phyloP scores from a whole-genome alignment of 768 basidiomycete species.

The Suillus decipiens region DNA sequence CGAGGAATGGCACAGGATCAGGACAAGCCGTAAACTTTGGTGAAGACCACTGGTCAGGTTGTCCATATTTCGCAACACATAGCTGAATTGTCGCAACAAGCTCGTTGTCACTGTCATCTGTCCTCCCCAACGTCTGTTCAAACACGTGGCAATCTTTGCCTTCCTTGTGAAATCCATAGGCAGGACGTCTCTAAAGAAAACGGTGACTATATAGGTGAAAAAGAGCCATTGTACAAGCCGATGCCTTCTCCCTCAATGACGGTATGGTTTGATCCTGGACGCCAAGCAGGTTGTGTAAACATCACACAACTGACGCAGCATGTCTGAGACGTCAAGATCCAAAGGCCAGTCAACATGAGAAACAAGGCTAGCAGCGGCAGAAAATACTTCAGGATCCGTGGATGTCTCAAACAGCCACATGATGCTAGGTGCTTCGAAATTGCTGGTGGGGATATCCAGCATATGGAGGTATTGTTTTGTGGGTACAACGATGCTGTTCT shows the following conservation, averaged over 20 bases:
- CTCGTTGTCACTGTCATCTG: no score
- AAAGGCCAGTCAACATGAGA: neutral
- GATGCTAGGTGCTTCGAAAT: neutral
- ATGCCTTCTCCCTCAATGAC: neutral
- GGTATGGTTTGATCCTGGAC: neutral
- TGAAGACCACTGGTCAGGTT: neutral
- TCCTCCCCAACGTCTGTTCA: no score
- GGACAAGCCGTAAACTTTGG: neutral
- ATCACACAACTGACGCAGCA: neutral
- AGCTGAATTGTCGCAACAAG: neutral
- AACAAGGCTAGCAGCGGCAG: neutral
- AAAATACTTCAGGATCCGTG: constrained; percentile 16
- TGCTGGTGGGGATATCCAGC: neutral
- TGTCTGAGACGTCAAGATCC: neutral
- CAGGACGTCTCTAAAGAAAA: neutral
- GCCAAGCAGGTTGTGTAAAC: neutral
- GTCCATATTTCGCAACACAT: no score
- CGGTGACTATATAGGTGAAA: neutral
- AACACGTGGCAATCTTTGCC: neutral
- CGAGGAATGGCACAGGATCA: neutral
- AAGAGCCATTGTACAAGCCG: neutral
- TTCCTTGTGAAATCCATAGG: neutral
- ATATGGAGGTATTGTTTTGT: neutral
- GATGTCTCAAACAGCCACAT: constrained; percentile 12
- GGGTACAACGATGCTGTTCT: neutral